These are phyloP conservation scores for Globisporangium alternatum DNA, from an alignment of 352 stramenopile genomes.

Conservation along the genomic window DNA sequence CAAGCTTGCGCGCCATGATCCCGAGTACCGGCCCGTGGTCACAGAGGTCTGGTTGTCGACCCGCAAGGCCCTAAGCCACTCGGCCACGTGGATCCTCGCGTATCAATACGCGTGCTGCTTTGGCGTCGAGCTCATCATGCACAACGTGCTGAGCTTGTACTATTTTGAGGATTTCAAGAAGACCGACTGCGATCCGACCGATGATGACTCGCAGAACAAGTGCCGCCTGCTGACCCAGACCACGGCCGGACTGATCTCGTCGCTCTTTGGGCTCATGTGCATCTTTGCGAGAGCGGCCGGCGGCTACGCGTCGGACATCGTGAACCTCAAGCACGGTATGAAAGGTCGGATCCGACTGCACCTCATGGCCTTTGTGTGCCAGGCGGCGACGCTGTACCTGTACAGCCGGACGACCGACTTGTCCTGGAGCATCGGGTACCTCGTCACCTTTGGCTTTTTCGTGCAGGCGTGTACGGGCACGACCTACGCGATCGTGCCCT, in stretches of 20 bases:
- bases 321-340: conserved; percentile 80
- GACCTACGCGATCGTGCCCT: conserved; percentile 61
- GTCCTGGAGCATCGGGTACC: conserved; percentile 49
- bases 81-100: conserved; percentile 90
- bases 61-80: conserved; percentile 27
- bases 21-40: neutral
- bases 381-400: conserved; percentile 81
- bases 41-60: conserved; percentile 2
- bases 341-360: conserved; percentile 82
- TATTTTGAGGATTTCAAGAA: conserved; percentile 88
- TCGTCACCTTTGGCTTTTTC: conserved; percentile 87
- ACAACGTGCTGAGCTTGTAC: conserved; percentile 91
- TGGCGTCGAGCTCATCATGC: conserved; percentile 92
- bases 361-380: conserved; percentile 58
- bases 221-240: conserved; percentile 39
- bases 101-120: conserved; percentile 93
- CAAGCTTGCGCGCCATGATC: conserved; percentile 18
- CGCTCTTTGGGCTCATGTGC: conserved; percentile 93
- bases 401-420: conserved; percentile 64
- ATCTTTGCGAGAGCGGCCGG: conserved; percentile 89
- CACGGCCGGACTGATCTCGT: conserved; percentile 77
- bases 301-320: conserved; percentile 78
- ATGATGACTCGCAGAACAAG: conserved; percentile 17
- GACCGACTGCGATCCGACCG: conserved; percentile 35
- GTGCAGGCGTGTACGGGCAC: conserved; percentile 66